Evolutionary conservation across 805 yeast species (phyloP), one percentile per base, ranked within the genome.

Genomic region (Candida awuae): DNA sequence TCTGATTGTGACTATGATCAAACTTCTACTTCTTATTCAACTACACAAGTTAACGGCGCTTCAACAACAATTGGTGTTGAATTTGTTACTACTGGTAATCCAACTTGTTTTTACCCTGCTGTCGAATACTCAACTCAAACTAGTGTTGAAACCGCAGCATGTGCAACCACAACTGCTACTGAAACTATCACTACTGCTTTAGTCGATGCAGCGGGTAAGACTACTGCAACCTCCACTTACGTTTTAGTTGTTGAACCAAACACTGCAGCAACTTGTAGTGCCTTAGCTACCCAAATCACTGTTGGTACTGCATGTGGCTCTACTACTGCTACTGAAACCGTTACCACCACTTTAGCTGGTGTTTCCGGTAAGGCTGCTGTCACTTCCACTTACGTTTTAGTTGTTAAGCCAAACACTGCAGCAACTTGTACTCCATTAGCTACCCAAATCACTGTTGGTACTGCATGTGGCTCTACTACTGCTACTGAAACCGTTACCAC

Each of bases 51-150:
- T 20, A 6, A n/a, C 13, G 36, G 35, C 21, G 27, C 13, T 2
- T 14, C 8, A 2, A 32, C 41, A 6, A 30, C 37, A 13, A 15
- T 39, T 5, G 41, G 41, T 23, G n/a, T 12, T 7, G 37, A 36
- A 20, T 16, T 15, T 31, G 15, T 30, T 12, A 32, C 37, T 4
- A 20, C 30, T 6, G 26, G 31, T 17, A 13, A 12, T 25, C 12
- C 14, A 13, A 15, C 30, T 12, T 34, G 42, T 34, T 38, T 22
- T 14, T 27, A 20, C 8, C 35, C 34, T 20, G 34, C 23, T 12
- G 17, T 13, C 29, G 18, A 18, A n/a, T 19, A 21, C 21, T 27
- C 39, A 5, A n/a, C 28, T 8, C 18, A 34, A 16, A 22, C 34
- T 18, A n/a, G 20, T 23, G 17, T 22, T 22, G 18, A 34, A 5